Evolutionary conservation across 768 basidiomycete species (phyloP).

Genomic region (Termitomyces heimii): DNA sequence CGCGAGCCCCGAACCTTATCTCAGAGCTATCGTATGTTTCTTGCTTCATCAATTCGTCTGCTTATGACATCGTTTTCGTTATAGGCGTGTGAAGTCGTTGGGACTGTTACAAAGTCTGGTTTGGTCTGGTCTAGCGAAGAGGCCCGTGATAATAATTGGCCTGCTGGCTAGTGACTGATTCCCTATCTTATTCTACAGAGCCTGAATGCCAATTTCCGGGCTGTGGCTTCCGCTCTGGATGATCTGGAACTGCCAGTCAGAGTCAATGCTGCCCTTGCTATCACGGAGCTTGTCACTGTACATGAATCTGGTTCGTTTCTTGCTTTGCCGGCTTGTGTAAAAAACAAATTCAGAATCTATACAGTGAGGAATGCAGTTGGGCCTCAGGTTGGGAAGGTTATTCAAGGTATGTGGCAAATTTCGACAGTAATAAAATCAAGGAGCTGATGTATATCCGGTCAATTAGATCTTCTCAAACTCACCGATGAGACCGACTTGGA

Average conservation of each 20-base stretch:
- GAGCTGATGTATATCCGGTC: not conserved
- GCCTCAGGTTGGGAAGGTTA: conserved; percentile 79
- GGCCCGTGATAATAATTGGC: conserved; percentile 27
- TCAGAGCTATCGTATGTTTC: conserved; percentile 67
- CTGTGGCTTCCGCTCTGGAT: conserved; percentile 62
- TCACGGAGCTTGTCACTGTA: conserved; percentile 67
- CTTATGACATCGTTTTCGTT: conserved; percentile 1
- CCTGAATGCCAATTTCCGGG: conserved; percentile 57
- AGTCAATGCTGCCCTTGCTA: conserved; percentile 75
- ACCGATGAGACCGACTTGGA: conserved; percentile 91
- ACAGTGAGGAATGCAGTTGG: conserved; percentile 64
- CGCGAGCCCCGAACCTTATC: conserved; percentile 56
- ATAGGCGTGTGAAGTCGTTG: conserved; percentile 79
- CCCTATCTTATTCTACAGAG: conserved; percentile 31
- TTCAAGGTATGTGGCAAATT: conserved; percentile 54
- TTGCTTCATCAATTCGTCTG: not conserved
- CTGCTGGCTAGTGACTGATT: not conserved
- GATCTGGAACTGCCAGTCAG: conserved; percentile 79
- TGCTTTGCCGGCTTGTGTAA: not conserved
- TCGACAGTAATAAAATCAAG: not conserved
- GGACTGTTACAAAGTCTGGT: conserved; percentile 65
- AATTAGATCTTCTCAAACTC: conserved; percentile 73
- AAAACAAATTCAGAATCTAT: not conserved
- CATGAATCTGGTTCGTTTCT: conserved; percentile 53
- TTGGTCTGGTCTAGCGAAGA: conserved; percentile 61